Evolutionary conservation across 208 protist genomes (phyloP), one percentile per base, ranked within the genome.

Genomic region (Leishmania amazonensis): DNA sequence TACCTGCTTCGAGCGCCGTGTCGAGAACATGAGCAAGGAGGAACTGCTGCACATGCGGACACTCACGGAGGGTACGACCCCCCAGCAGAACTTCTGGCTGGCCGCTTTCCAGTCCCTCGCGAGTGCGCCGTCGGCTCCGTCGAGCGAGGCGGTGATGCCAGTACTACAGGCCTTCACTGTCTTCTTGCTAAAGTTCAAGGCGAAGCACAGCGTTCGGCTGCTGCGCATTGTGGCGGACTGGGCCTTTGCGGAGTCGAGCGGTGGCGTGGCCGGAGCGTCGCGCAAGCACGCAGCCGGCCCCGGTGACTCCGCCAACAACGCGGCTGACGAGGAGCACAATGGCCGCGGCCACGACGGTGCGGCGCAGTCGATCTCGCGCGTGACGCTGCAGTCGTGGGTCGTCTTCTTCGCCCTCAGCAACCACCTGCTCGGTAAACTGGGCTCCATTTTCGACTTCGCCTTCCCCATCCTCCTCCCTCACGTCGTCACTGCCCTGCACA

Each of bases 161-260:
- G 91, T 96, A 49, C 79, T 96, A 72, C 84, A 94, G 78, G 92
- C 93, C 65, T 98, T 95, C 88, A 90, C 83, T 6, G 86, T 89
- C 51, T 96, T 98, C 81, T 91, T 96, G 76, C 73, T 98, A 47
- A 98, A 98, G 85, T 98, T 98, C 82, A 96, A 96, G 88, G 85
- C 93, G 31, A 95, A 96, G 80, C 89, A 96, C 71, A 94, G 93
- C 73, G 79, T 79, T 35, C 81, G 79, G 80, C 85, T 95, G 80
- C 83, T 98, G 65, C 85, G 87, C 47, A 81, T 87, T 40, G 80
- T 96, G 19, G 88, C 90, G 35, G 85, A 94, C 75, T 98, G 95
- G 95, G 92, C 92, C 54, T 98, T 98, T 88, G 91, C 85, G 76
- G 82, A 62, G 82, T 81, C 81, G 75, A 81, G 75, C 75, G 74